Evolutionary conservation across 306 rosid species (phyloP).

Genomic region (Quercus bicolor): DNA sequence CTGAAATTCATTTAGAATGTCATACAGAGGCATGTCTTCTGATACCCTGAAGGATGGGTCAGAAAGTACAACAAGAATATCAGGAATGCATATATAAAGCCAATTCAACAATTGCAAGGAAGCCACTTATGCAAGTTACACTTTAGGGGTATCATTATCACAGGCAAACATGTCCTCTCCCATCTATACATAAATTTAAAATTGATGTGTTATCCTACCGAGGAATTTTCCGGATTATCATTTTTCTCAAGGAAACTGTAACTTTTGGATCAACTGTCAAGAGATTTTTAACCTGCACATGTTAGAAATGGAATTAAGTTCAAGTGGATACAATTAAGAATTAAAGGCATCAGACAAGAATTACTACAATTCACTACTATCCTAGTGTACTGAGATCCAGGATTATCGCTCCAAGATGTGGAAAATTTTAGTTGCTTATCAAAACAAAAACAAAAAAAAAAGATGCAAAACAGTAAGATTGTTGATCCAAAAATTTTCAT

Average conservation of each 20-base stretch:
- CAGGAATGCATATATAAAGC: constrained; percentile 5
- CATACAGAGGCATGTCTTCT: constrained; percentile 94
- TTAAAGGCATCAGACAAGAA: background rate
- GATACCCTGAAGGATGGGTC: constrained; percentile 65
- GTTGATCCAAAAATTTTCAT: background rate
- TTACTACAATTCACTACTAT: background rate
- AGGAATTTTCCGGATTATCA: constrained; percentile 87
- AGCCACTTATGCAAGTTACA: background rate
- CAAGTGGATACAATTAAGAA: background rate
- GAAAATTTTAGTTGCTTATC: too few relatives aligned
- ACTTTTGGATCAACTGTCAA: constrained; percentile 71
- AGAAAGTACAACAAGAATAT: constrained; percentile 11
- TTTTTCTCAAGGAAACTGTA: constrained; percentile 65
- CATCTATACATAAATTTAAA: constrained; percentile 9
- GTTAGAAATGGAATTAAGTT: constrained; percentile 9
- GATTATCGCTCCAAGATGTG: too few relatives aligned
- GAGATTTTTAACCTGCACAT: constrained; percentile 87
- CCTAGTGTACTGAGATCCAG: background rate
- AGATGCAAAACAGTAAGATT: too few relatives aligned
- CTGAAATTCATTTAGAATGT: constrained; percentile 91
- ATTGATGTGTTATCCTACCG: constrained; percentile 45
- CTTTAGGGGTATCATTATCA: constrained; percentile 1
- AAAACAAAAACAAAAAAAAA: too few relatives aligned
- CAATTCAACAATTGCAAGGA: constrained; percentile 6
- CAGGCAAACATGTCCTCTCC: constrained; percentile 7